Percentiles rank a stretch among this genome's conserved stretches.
phyloP scores from a whole-genome alignment of 257 asterid species.

The Primulina eburnea region DNA sequence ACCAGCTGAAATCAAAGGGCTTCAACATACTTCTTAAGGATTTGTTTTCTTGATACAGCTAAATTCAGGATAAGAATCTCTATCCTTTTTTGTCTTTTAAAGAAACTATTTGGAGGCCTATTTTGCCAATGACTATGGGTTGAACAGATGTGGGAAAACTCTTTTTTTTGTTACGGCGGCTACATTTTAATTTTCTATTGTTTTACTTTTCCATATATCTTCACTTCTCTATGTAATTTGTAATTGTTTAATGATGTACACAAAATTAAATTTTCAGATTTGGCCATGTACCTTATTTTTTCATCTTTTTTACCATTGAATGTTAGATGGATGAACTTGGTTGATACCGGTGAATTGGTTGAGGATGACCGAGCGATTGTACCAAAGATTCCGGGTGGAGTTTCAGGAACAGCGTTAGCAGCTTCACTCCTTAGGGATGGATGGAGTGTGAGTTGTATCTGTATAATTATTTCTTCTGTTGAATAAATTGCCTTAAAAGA shows the following conservation, averaged over 20 bases:
- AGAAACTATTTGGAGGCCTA: not conserved
- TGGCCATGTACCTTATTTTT: not conserved
- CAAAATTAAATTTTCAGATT: too few species aligned
- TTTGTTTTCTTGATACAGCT: not conserved
- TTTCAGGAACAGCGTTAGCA: slow-evolving; percentile 95
- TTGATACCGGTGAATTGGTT: slow-evolving; percentile 35
- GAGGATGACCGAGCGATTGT: slow-evolving; percentile 65
- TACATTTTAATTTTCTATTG: not conserved
- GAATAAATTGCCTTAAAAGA: not conserved
- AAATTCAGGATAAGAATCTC: not conserved
- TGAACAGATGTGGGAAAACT: not conserved
- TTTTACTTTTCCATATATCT: too few species aligned
- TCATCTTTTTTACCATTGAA: not conserved
- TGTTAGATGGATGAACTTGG: slow-evolving; percentile 40
- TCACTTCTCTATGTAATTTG: not conserved
- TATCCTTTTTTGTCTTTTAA: not conserved
- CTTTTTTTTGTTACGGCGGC: too few species aligned
- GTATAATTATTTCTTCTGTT: slow-evolving; percentile 1
- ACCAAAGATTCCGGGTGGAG: slow-evolving; percentile 72
- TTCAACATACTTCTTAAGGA: not conserved
- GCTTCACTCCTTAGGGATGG: slow-evolving; percentile 97
- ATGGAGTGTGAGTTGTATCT: slow-evolving; percentile 73
- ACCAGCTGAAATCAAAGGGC: not conserved
- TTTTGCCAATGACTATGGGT: not conserved
- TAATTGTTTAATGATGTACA: not conserved